These are phyloP conservation scores for Hygrocybe coccinea DNA, from an alignment of 768 basidiomycete species.

Conservation along the genomic window DNA sequence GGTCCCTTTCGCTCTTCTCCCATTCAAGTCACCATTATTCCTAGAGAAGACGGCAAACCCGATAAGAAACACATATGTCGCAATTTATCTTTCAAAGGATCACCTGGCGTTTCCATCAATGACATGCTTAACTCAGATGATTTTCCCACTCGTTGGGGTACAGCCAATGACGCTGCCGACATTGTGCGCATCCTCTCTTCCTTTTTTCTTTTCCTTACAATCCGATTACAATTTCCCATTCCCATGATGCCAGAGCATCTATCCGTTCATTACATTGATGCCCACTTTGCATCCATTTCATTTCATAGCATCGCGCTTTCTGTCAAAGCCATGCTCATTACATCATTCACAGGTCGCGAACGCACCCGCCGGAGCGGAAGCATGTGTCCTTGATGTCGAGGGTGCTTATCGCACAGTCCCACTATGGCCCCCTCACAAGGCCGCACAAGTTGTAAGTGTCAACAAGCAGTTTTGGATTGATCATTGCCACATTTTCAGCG, in stretches of 20 bases:
- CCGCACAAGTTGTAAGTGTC: slow-evolving; percentile 12
- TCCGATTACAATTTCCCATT: neutral
- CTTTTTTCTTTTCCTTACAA: neutral
- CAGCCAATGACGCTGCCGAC: slow-evolving; percentile 11
- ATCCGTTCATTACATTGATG: neutral
- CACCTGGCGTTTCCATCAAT: slow-evolving; percentile 16
- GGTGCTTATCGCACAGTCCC: slow-evolving; percentile 26
- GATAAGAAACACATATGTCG: slow-evolving; percentile 17
- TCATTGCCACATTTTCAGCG: slow-evolving; percentile 23
- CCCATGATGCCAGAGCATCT: neutral
- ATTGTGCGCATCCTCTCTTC: slow-evolving; percentile 13
- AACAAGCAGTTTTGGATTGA: slow-evolving; percentile 20
- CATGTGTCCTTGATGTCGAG: slow-evolving; percentile 26
- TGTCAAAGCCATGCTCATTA: neutral
- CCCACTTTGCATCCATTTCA: too few species aligned
- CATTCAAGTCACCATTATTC: neutral
- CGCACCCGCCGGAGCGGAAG: slow-evolving; percentile 29
- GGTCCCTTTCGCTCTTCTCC: slow-evolving; percentile 25
- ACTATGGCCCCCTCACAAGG: slow-evolving; percentile 24
- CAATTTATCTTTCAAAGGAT: slow-evolving; percentile 19
- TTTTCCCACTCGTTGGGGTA: slow-evolving; percentile 22
- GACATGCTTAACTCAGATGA: slow-evolving; percentile 20
- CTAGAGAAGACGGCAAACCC: slow-evolving; percentile 12
- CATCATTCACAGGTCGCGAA: slow-evolving; percentile 14
- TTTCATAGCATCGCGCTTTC: slow-evolving; percentile 5